Percentiles rank a stretch among this genome's conserved stretches.
These are phyloP conservation scores for Barnettozyma pratensis DNA, from an alignment of 805 yeast species.

Conservation along the genomic window DNA sequence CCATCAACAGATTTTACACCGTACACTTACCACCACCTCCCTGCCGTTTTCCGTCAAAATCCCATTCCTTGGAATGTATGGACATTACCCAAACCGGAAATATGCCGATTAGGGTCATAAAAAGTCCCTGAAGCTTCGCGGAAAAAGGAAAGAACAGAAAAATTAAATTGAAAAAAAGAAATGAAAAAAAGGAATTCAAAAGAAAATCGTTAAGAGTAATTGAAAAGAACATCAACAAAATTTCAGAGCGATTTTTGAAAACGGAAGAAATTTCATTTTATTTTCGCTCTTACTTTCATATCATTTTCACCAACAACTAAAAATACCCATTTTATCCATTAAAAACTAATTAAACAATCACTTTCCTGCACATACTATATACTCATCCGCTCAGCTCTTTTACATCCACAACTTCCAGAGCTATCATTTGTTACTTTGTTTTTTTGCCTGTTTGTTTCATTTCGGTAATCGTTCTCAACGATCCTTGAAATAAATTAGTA, in stretches of 20 bases:
- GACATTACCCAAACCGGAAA: too few relatives aligned
- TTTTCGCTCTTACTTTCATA: neutral
- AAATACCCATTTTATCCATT: too few relatives aligned
- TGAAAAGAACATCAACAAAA: slow-evolving; percentile 6
- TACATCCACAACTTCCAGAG: too few relatives aligned
- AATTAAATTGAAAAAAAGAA: neutral
- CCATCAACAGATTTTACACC: neutral
- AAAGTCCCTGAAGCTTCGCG: neutral
- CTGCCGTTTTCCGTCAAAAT: neutral
- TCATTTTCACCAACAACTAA: too few relatives aligned
- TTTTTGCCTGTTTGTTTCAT: too few relatives aligned
- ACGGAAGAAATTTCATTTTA: neutral
- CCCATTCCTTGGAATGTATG: neutral
- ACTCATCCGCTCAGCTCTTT: too few relatives aligned
- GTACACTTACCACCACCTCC: neutral
- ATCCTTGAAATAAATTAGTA: too few relatives aligned
- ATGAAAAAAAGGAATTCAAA: slow-evolving; percentile 1
- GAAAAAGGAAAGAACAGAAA: neutral
- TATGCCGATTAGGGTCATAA: too few relatives aligned
- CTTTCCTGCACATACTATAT: too few relatives aligned
- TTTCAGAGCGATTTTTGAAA: neutral
- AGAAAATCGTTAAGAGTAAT: neutral
- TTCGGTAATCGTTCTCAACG: too few relatives aligned
- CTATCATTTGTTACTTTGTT: too few relatives aligned
- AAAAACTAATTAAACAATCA: too few relatives aligned